Conservation (phyloP, 305 asterid species). For the Fraxinus dipetala region DNA sequence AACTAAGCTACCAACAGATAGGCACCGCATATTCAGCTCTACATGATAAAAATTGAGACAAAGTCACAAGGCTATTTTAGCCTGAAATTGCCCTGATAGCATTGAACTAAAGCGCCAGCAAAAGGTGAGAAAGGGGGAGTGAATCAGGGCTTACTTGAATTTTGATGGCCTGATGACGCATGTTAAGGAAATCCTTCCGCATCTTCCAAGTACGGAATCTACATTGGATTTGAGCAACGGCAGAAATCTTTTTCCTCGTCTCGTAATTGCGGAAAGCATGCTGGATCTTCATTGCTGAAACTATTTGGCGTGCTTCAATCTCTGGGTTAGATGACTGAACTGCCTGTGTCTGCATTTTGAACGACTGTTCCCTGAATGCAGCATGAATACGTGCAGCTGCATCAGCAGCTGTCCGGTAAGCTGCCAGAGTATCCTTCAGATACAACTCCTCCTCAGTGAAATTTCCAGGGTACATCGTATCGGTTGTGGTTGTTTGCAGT, state of each 20-base stretch:
- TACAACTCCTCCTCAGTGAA: slow-evolving; percentile 65
- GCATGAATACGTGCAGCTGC: slow-evolving; percentile 97
- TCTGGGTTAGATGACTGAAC: slow-evolving; percentile 70
- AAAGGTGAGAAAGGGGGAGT: background rate
- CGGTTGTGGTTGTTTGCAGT: slow-evolving; percentile 47
- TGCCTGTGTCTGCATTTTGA: slow-evolving; percentile 45
- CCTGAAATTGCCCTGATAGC: background rate
- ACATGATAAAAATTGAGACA: slow-evolving; percentile 13
- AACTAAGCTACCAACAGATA: background rate
- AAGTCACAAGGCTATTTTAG: background rate
- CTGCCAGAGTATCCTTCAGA: slow-evolving; percentile 83
- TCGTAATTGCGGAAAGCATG: slow-evolving; percentile 85
- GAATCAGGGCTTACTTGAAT: slow-evolving; percentile 62
- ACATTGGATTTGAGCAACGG: slow-evolving; percentile 86
- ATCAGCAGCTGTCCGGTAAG: slow-evolving; percentile 95
- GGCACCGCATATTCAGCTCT: background rate
- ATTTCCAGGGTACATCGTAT: slow-evolving; percentile 40
- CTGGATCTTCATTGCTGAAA: slow-evolving; percentile 96
- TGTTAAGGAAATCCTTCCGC: slow-evolving; percentile 70
- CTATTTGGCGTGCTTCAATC: slow-evolving; percentile 71
- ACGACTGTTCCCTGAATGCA: slow-evolving; percentile 86
- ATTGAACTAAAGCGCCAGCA: background rate
- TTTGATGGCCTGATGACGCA: slow-evolving; percentile 78
- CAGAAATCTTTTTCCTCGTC: slow-evolving; percentile 59
- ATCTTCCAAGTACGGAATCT: slow-evolving; percentile 90